These are phyloP conservation scores for Toxoplasma gondii DNA, from an alignment of 169 alveolate genomes.

Conservation along the genomic window DNA sequence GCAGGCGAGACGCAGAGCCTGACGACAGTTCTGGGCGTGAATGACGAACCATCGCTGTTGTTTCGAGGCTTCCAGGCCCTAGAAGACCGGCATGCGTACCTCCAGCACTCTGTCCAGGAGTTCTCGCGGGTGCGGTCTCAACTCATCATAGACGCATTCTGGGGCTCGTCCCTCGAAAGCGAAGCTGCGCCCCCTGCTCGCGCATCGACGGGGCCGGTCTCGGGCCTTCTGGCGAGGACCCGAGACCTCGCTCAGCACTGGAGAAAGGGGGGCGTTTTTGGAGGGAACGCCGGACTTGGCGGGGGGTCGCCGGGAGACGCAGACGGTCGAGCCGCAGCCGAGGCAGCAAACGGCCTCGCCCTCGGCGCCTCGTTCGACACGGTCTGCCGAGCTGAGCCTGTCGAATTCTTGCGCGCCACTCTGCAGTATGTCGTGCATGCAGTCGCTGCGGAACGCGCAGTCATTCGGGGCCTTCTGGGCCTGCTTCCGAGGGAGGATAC, in stretches of 20 bases:
- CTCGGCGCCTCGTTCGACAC: background rate
- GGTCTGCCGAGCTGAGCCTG: background rate
- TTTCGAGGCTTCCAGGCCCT: background rate
- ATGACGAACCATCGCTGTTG: background rate
- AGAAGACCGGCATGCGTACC: slow-evolving; percentile 12
- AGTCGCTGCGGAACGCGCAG: background rate
- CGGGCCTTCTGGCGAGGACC: background rate
- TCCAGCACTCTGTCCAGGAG: background rate
- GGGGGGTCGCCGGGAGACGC: background rate
- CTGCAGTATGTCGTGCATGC: background rate
- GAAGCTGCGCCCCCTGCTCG: background rate
- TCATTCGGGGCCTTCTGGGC: background rate
- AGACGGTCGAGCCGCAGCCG: background rate
- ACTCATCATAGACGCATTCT: background rate
- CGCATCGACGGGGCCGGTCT: background rate
- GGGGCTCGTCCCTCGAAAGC: background rate
- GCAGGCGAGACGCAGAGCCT: background rate
- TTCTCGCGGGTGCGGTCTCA: background rate
- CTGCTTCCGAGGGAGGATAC: background rate
- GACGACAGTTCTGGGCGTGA: background rate
- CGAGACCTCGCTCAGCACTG: background rate
- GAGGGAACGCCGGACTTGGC: background rate
- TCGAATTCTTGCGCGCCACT: background rate
- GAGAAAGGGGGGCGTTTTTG: background rate
- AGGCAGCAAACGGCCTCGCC: background rate